Conservation (phyloP, 2,329 filamentous ascomycete genomes). For the Teratosphaeria gauchensis region DNA sequence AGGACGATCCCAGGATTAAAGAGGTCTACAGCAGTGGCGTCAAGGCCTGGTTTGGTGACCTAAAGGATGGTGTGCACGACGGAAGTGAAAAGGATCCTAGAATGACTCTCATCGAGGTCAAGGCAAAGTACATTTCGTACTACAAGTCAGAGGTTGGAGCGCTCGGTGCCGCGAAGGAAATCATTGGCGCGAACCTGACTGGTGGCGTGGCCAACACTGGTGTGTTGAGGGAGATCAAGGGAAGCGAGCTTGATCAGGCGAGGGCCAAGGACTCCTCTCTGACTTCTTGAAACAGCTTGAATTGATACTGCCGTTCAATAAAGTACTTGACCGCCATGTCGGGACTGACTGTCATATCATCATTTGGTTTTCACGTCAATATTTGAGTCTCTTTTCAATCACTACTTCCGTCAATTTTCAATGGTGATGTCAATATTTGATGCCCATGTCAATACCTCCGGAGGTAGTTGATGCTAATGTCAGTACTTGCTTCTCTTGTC, state of each 20-base stretch:
- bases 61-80: conserved; percentile 41
- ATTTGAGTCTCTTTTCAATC: not conserved
- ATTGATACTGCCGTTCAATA: no score
- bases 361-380: no score
- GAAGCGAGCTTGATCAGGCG: conserved; percentile 23
- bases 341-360: no score
- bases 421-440: not conserved
- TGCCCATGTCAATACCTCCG: not conserved
- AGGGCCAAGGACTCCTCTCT: conserved; percentile 18
- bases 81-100: conserved; percentile 38
- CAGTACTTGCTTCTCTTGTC: no score
- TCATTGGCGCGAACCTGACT: conserved; percentile 21
- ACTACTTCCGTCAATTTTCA: not conserved
- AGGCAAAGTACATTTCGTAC: conserved; percentile 27
- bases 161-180: conserved; percentile 24
- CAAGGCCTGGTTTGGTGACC: conserved; percentile 41
- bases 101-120: conserved; percentile 35
- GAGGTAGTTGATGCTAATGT: no score
- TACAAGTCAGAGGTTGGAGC: conserved; percentile 22
- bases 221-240: conserved; percentile 22
- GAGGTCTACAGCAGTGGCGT: conserved; percentile 33
- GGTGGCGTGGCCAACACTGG: conserved; percentile 27
- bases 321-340: no score
- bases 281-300: conserved; percentile 8
- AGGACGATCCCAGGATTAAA: conserved; percentile 40